Evolutionary conservation across 164 flowering plant genomes (phyloP), one percentile per base, ranked within the genome.

Genomic region (Aristolochia contorta): DNA sequence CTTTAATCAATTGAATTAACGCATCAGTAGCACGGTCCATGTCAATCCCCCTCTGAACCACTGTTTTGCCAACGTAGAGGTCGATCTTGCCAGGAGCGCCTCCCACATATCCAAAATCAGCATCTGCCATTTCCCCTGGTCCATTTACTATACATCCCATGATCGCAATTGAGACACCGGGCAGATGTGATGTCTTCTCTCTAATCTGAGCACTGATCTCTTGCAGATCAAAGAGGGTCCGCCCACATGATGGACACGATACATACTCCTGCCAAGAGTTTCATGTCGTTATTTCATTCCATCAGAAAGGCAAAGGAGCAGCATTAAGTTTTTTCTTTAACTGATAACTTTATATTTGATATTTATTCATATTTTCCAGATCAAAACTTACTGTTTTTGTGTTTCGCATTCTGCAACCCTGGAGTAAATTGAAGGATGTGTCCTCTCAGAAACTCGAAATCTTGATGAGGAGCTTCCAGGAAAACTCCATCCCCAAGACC

Each of bases 141-240:
- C 98, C 98, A 70, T 93, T 93, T 32, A 93, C 98, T 41, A 89
- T 93, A 80, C 98, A 93, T 61, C 98, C 98, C 98, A 93, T 93
- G 69, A 93, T 93, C 33, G 98, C 98, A 65, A 93, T 93, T 23
- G 98, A 93, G 70, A 93, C 98, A 68, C 98, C 98, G 62, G 98
- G 98, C 78, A 93, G 72, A 68, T 93, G 98, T 10, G 82, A 84
- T 62, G 98, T 93, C 82, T 80, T 93, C 65, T 93, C 96, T 75
- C 98, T 71, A 54, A 93, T 93, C 71, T 93, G 59, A 59, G 98
- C 98, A 68, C 97, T 89, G 57, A 93, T 83, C 71, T 87, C 98
- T 81, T 89, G 98, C 51, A 89, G 96, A 68, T 93, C 98, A 71
- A 93, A 93, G 62, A 93, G 72, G 18, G 98, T 89, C 65, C 98